Conservation (phyloP, 768 basidiomycete genomes). For the Paxillus rubicundulus region DNA sequence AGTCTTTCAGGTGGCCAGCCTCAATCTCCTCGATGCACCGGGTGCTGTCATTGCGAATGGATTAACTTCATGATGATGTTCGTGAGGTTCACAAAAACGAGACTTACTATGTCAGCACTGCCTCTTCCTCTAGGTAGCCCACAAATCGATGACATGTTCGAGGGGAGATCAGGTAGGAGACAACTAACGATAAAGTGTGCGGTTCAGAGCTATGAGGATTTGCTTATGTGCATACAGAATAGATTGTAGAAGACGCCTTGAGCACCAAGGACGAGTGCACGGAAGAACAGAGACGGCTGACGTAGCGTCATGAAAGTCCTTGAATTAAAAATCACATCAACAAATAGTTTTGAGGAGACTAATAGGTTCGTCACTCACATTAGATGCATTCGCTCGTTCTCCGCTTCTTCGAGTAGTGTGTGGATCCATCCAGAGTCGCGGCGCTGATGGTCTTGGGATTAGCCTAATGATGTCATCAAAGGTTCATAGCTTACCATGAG, state of each 20-base stretch:
- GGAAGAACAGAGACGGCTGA: conserved; percentile 77
- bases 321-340: conserved; percentile 13
- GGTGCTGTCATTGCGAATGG: conserved; percentile 48
- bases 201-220: conserved; percentile 9
- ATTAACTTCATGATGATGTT: conserved; percentile 17
- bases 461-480: conserved; percentile 3
- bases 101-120: conserved; percentile 84
- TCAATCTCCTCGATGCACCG: conserved; percentile 83
- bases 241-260: conserved; percentile 91
- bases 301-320: conserved; percentile 96
- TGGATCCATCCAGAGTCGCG: conserved; percentile 81
- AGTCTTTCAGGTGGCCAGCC: conserved; percentile 75
- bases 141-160: conserved; percentile 87
- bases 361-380: conserved; percentile 48
- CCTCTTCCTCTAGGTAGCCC: conserved; percentile 91
- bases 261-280: conserved; percentile 79
- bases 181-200: conserved; percentile 42
- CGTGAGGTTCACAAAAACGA: conserved; percentile 10
- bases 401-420: conserved; percentile 89
- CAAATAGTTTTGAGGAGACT: conserved; percentile 7
- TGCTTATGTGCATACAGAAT: conserved; percentile 58
- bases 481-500: conserved; percentile 61
- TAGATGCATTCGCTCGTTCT: conserved; percentile 96
- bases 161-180: conserved; percentile 76
- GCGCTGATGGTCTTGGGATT: conserved; percentile 31